Base-by-base conservation (phyloP, 306 rosid species). In the Carpinus viminea region DNA sequence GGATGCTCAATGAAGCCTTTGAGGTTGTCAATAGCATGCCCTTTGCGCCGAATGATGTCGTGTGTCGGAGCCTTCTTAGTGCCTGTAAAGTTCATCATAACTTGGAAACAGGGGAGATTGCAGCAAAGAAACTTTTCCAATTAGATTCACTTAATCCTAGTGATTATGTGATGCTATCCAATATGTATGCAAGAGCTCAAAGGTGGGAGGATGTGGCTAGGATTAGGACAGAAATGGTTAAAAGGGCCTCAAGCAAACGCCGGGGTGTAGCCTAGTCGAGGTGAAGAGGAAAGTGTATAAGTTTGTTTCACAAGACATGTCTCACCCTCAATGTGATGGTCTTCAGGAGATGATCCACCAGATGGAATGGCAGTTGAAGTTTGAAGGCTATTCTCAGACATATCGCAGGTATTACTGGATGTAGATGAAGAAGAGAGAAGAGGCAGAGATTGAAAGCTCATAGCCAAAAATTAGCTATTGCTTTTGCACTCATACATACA, bases 291-390 rank as follows among this genome's bases (percentile, higher is more conserved):
- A 71, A 45, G 89, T 90, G 1, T 77, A 81, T 89, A 84, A 86
- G 88, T 94, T 94, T 79, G 94, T 90, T 75, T 94, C 98, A 38
- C 90, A 88, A 73, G 98, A 93, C 82, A 90, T 77, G 88, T 85
- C 91, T 70, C 83, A 77, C 72, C 88, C 89, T 0, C 77, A 80
- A 59, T 84, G 78, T 50, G 64, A 76, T 17, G 74, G 69, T 48
- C 73, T 92, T 48, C 79, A 89, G 5, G 87, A 89, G 64, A 90
- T 90, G 96, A 88, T 94, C 82, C 94, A 92, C 88, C 97, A 94
- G 83, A 94, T 94, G 96, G 97, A 94, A 85, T 94, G 97, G 98
- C 97, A 94, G 79, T 62, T 92, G 90, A 90, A 90, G 80, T 94
- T 94, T 17, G 96, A 94, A 82, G 96, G 96, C 75, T 92, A 94